Conservation (phyloP, 1,284 basidiomycete genomes). For the Sanghuangporus weigelae region DNA sequence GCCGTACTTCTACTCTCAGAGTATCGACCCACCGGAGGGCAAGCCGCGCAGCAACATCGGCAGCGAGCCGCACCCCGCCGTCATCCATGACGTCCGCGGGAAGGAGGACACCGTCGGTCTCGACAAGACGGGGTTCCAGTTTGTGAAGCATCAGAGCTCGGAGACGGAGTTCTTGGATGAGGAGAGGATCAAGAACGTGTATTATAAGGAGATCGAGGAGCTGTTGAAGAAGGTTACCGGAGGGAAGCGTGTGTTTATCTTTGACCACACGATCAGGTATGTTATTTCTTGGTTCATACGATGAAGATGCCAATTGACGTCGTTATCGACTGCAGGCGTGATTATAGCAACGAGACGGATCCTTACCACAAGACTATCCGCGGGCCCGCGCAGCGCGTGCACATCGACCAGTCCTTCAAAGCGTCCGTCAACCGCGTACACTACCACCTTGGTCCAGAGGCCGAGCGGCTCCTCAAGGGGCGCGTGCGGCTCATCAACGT, state of each 20-base stretch:
- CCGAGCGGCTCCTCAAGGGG: constrained; percentile 38
- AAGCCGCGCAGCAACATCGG: constrained; percentile 23
- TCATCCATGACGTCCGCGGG: constrained; percentile 24
- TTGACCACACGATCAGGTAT: constrained; percentile 21
- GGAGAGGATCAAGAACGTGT: constrained; percentile 20
- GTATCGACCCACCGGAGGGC: constrained; percentile 22
- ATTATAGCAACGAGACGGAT: neutral
- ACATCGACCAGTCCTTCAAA: constrained; percentile 54
- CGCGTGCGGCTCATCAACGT: constrained; percentile 55
- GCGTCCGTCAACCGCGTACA: constrained; percentile 47
- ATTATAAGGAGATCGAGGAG: constrained; percentile 25
- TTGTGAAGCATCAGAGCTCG: constrained; percentile 12
- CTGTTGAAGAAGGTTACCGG: constrained; percentile 27
- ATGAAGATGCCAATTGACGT: neutral
- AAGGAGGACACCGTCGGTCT: constrained; percentile 18
- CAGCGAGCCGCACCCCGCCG: constrained; percentile 21
- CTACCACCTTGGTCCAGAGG: constrained; percentile 46
- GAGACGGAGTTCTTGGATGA: constrained; percentile 26
- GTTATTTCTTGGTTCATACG: constrained; percentile 3
- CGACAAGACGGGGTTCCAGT: constrained; percentile 21
- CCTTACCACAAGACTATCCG: neutral
- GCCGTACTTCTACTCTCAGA: neutral
- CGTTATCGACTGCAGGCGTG: neutral
- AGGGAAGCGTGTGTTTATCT: constrained; percentile 26
- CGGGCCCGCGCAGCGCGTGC: constrained; percentile 28